A percentile compares a stretch with the other conserved stretches of the same genome.
Evolutionary conservation across 2,329 filamentous ascomycete genomes (phyloP).

Genomic region (Sporothrix humicola): DNA sequence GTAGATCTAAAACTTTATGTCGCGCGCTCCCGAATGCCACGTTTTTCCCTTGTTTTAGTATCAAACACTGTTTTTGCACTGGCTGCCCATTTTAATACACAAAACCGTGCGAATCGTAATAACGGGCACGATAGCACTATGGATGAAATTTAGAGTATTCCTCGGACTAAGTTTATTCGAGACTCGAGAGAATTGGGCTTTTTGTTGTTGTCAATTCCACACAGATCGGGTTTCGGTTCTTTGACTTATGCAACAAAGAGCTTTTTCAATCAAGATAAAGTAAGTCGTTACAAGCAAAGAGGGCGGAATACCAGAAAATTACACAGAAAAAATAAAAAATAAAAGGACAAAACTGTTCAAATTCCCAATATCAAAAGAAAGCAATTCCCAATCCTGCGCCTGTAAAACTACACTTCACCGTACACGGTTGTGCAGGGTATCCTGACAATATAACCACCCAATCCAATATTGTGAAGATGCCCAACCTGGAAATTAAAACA

Average conservation of each 20-base stretch:
- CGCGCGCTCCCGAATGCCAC: neutral
- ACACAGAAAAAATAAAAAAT: neutral
- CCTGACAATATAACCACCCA: slow-evolving; percentile 29
- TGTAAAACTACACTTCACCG: slow-evolving; percentile 13
- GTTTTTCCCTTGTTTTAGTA: neutral
- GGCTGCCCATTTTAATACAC: neutral
- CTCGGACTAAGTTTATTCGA: too few species aligned
- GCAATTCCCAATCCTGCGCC: slow-evolving; percentile 13
- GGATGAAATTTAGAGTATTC: too few species aligned
- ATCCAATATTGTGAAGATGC: slow-evolving; percentile 18
- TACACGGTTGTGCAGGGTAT: slow-evolving; percentile 26
- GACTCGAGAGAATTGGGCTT: too few species aligned
- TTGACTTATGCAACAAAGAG: neutral
- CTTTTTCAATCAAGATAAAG: neutral
- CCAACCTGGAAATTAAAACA: slow-evolving; percentile 2
- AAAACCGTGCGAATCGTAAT: neutral
- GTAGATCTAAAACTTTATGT: neutral
- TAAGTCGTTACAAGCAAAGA: too few species aligned
- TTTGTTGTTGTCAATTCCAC: too few species aligned
- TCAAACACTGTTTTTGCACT: slow-evolving; percentile 5
- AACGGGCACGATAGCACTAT: neutral
- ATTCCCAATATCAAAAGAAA: slow-evolving; percentile 7
- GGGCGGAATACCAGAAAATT: too few species aligned
- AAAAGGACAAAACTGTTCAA: neutral
- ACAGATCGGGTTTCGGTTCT: too few species aligned